Conservation (phyloP, 2,329 filamentous ascomycete species). For the Claviceps citrina region DNA sequence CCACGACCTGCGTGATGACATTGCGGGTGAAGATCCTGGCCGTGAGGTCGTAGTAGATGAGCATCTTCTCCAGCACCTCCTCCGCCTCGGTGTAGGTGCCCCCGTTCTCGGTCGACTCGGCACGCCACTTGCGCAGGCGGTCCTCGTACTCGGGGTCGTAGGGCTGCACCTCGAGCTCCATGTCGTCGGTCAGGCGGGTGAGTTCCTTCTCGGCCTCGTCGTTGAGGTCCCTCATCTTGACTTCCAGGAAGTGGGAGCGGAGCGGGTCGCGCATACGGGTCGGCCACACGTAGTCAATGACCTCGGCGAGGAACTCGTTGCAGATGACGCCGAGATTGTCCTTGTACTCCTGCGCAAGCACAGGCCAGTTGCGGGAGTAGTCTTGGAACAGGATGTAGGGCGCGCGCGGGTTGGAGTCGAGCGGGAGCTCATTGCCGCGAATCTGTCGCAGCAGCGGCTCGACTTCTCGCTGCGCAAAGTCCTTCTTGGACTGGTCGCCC, state of each 20-base stretch:
- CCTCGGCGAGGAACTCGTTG: conserved; percentile 36
- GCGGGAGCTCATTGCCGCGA: conserved; percentile 35
- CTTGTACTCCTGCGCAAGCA: conserved; percentile 37
- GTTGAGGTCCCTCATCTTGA: conserved; percentile 31
- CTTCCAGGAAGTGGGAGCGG: conserved; percentile 32
- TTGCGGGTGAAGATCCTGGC: conserved; percentile 37
- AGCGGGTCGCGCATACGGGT: conserved; percentile 35
- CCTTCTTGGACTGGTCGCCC: conserved; percentile 27
- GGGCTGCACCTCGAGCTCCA: conserved; percentile 37
- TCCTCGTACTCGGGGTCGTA: conserved; percentile 40
- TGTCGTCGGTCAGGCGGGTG: conserved; percentile 29
- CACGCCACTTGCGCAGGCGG: conserved; percentile 32
- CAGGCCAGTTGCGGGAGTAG: conserved; percentile 36
- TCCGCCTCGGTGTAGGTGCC: conserved; percentile 34
- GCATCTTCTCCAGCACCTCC: conserved; percentile 39
- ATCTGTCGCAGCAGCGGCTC: conserved; percentile 34
- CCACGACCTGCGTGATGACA: conserved; percentile 36
- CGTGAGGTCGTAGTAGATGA: conserved; percentile 39
- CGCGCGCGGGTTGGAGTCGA: conserved; percentile 36
- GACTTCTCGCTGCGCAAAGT: conserved; percentile 33
- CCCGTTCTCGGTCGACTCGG: conserved; percentile 25
- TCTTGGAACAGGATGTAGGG: conserved; percentile 40
- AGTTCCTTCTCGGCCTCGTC: conserved; percentile 32
- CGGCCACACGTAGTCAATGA: conserved; percentile 36
- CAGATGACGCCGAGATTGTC: conserved; percentile 38